Evolutionary conservation across 2,329 filamentous ascomycete genomes (phyloP).

Genomic region (Penicillium hordei): DNA sequence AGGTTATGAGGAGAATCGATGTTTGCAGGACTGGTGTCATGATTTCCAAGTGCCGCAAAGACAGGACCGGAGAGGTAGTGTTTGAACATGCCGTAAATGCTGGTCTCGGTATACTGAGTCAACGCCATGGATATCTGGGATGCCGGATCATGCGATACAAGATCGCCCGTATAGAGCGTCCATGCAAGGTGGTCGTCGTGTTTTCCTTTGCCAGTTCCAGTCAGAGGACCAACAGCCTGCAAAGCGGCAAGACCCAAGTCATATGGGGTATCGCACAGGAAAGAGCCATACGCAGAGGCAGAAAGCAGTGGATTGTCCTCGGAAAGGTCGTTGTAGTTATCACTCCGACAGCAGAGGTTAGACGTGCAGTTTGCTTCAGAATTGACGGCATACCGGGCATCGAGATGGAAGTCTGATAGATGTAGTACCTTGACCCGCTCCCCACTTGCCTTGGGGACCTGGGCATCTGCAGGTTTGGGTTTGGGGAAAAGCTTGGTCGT

Average conservation of each 20-base stretch:
- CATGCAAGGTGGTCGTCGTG: slow-evolving; percentile 50
- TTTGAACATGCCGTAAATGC: slow-evolving; percentile 57
- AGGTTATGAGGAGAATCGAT: slow-evolving; percentile 55
- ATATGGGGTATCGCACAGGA: slow-evolving; percentile 59
- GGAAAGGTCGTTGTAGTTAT: slow-evolving; percentile 39
- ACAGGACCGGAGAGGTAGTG: slow-evolving; percentile 57
- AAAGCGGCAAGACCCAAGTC: slow-evolving; percentile 57
- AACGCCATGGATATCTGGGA: slow-evolving; percentile 54
- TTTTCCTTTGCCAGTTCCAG: slow-evolving; percentile 52
- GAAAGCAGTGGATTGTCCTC: slow-evolving; percentile 42
- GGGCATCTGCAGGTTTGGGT: slow-evolving; percentile 51
- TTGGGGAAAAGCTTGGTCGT: slow-evolving; percentile 53
- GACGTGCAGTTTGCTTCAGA: slow-evolving; percentile 56
- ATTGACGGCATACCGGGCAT: slow-evolving; percentile 54
- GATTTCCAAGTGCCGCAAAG: slow-evolving; percentile 58
- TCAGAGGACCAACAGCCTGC: slow-evolving; percentile 57
- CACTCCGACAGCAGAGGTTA: slow-evolving; percentile 53
- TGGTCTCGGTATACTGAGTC: slow-evolving; percentile 54
- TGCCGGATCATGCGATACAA: slow-evolving; percentile 57
- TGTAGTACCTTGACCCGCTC: slow-evolving; percentile 58
- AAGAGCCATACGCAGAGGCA: slow-evolving; percentile 56
- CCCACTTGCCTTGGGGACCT: slow-evolving; percentile 50
- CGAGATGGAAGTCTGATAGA: slow-evolving; percentile 57
- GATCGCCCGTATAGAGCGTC: slow-evolving; percentile 58
- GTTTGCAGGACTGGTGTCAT: slow-evolving; percentile 56